These are phyloP conservation scores for Medicago truncatula DNA, from an alignment of 306 rosid species.

Conservation along the genomic window MtrunA17r5.0-ANR NC_053045.1:3403001-3403500, in stretches of 20 bases:
- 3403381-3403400: neutral
- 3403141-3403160: constrained; percentile 82
- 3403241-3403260: constrained; percentile 62
- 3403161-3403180: constrained; percentile 70
- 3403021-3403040: neutral
- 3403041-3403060: neutral
- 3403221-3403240: constrained; percentile 62
- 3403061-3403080: neutral
- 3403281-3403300: constrained; percentile 43
- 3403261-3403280: constrained; percentile 64
- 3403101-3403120: neutral
- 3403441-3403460: constrained; percentile 30
- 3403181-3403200: constrained; percentile 58
- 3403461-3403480: neutral
- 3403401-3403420: too few species aligned
- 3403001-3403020: constrained; percentile 41
- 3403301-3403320: constrained; percentile 54
- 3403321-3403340: constrained; percentile 52
- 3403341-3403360: constrained; percentile 67
- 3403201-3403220: constrained; percentile 19
- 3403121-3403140: constrained; percentile 50
- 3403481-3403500: neutral
- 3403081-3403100: neutral
- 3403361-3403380: constrained; percentile 32
- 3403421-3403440: neutral